Evolutionary conservation across 1,139 yeast species (phyloP).

Genomic region (Yamadazyma diospyri): DNA sequence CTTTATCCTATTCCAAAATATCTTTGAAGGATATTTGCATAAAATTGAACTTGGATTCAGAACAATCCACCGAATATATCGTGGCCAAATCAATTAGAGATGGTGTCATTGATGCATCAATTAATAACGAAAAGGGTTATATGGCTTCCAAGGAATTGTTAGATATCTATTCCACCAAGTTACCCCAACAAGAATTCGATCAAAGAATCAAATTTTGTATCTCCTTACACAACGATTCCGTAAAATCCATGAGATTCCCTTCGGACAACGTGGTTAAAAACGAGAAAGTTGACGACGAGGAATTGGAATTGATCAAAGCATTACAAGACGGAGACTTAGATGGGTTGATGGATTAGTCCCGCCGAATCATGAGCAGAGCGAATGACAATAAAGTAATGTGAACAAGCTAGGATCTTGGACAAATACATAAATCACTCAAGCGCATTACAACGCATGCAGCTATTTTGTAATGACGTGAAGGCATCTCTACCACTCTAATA

Average conservation of each 20-base stretch:
- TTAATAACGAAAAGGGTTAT: conserved; percentile 86
- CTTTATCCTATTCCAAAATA: conserved; percentile 86
- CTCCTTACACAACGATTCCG: conserved; percentile 85
- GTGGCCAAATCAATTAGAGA: conserved; percentile 96
- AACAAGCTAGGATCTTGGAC: no score
- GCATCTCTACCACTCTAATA: no score
- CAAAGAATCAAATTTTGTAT: conserved; percentile 93
- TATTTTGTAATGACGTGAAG: no score
- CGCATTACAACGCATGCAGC: no score
- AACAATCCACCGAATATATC: conserved; percentile 94
- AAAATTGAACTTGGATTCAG: conserved; percentile 87
- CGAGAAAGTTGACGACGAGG: conserved; percentile 38
- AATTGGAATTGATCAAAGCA: conserved; percentile 44
- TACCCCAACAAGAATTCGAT: conserved; percentile 86
- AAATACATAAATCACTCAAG: no score
- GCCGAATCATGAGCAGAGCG: no score
- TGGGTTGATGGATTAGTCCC: conserved; percentile 45
- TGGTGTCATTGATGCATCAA: conserved; percentile 93
- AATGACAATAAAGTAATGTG: no score
- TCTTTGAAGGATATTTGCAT: conserved; percentile 88
- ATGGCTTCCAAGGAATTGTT: conserved; percentile 87
- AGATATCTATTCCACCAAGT: conserved; percentile 82
- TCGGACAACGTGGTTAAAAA: conserved; percentile 27
- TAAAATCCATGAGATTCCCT: conserved; percentile 94
- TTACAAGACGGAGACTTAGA: conserved; percentile 50